Percentiles rank a stretch among this genome's conserved stretches.
These are phyloP conservation scores for Skeletonema costatum DNA, from an alignment of 108 stramenopile genomes.

Conservation along the genomic window DNA sequence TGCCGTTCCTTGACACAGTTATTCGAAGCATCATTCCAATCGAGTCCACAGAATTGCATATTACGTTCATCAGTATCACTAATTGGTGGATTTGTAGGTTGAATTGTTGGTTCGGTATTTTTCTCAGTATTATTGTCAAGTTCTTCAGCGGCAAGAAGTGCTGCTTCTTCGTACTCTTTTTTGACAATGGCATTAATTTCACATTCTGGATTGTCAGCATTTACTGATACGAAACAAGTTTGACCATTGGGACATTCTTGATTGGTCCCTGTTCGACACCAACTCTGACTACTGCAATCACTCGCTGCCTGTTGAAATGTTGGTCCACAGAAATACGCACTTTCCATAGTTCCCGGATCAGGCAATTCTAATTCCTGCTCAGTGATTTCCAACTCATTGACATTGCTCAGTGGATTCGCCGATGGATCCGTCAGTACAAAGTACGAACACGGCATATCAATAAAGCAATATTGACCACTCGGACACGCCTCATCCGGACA, in stretches of 20 bases:
- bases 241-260: conserved; percentile 52
- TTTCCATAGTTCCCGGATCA: conserved; percentile 25
- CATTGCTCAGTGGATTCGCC: conserved; percentile 8
- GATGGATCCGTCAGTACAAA: conserved; percentile 37
- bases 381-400: background rate
- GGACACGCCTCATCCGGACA: conserved; percentile 41
- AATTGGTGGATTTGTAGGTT: conserved; percentile 9
- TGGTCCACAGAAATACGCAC: conserved; percentile 33
- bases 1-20: conserved; percentile 35
- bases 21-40: conserved; percentile 31
- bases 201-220: conserved; percentile 27
- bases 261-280: conserved; percentile 39
- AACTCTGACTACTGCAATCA: conserved; percentile 13
- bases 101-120: background rate
- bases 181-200: conserved; percentile 49
- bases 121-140: background rate
- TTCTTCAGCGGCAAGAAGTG: background rate
- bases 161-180: conserved; percentile 21
- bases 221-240: conserved; percentile 34
- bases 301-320: conserved; percentile 32
- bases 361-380: conserved; percentile 18
- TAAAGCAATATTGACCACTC: conserved; percentile 26
- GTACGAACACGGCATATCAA: conserved; percentile 47
- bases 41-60: conserved; percentile 31
- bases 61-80: conserved; percentile 17